These are phyloP conservation scores for Garcia nutans DNA, from an alignment of 345 rosid genomes.

Conservation along the genomic window DNA sequence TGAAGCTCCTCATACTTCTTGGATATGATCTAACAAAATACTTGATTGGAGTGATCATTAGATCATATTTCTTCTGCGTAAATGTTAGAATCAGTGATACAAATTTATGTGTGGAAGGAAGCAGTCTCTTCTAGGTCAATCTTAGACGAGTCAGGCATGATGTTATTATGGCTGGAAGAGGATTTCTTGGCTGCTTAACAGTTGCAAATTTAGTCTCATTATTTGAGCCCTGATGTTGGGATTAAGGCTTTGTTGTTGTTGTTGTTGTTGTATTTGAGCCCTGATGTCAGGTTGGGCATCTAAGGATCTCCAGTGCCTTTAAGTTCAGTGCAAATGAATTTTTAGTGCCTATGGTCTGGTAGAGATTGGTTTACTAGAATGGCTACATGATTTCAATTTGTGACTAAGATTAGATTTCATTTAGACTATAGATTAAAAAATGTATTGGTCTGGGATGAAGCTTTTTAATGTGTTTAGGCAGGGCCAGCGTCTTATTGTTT, in stretches of 20 bases:
- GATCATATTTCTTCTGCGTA: too few species aligned
- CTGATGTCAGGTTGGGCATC: neutral
- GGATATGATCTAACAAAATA: too few species aligned
- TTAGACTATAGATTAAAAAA: neutral
- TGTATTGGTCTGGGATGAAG: neutral
- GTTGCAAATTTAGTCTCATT: neutral
- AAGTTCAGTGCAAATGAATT: neutral
- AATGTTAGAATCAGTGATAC: too few species aligned
- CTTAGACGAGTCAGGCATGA: too few species aligned
- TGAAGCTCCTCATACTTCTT: too few species aligned
- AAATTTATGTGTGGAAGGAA: too few species aligned
- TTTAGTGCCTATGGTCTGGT: neutral
- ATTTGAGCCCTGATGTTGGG: neutral
- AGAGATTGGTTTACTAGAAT: neutral
- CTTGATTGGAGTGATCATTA: too few species aligned
- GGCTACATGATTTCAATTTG: neutral
- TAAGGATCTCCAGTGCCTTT: neutral
- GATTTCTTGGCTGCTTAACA: neutral
- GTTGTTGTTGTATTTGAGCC: neutral
- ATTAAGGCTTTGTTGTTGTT: too few species aligned
- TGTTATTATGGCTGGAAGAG: neutral
- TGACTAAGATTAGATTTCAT: neutral
- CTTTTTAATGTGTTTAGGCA: neutral
- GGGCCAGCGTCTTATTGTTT: neutral
- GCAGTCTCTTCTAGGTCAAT: too few species aligned